A percentile compares a stretch with the other conserved stretches of the same genome.
These are phyloP conservation scores for Carnegiea gigantea DNA, from an alignment of 179 eudicot genomes.

Conservation along the genomic window DNA sequence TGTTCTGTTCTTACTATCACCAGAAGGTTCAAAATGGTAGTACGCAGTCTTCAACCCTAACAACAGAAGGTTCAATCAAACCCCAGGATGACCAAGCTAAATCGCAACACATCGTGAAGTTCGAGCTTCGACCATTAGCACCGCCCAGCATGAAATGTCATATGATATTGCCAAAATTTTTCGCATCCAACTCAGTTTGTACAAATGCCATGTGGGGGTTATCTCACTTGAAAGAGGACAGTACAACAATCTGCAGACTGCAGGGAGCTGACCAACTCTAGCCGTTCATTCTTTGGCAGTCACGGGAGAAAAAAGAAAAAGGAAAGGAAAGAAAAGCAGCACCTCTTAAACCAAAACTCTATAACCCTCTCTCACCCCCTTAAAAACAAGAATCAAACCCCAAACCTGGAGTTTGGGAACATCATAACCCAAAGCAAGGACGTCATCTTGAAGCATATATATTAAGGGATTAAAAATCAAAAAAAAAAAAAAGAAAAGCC, in stretches of 20 bases:
- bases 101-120: too few relatives aligned
- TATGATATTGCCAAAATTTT: neutral
- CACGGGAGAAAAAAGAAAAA: neutral
- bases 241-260: slow-evolving; percentile 22
- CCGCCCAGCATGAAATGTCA: neutral
- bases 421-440: slow-evolving; percentile 22
- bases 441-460: slow-evolving; percentile 13
- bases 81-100: too few relatives aligned
- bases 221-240: slow-evolving; percentile 5
- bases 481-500: neutral
- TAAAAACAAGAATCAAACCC: slow-evolving; percentile 24
- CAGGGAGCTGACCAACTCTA: neutral
- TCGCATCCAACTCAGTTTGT: neutral
- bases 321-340: neutral
- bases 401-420: slow-evolving; percentile 7
- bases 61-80: too few relatives aligned
- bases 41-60: too few relatives aligned
- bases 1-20: too few relatives aligned
- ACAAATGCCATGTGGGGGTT: slow-evolving; percentile 7
- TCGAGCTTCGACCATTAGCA: too few relatives aligned
- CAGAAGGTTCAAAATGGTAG: too few relatives aligned
- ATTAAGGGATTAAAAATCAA: neutral
- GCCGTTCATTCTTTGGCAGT: neutral
- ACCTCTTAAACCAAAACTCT: slow-evolving; percentile 17
- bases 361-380: slow-evolving; percentile 15